Base-by-base conservation (phyloP, 2,329 filamentous ascomycete genomes). In the Curvularia verruculosa region DNA sequence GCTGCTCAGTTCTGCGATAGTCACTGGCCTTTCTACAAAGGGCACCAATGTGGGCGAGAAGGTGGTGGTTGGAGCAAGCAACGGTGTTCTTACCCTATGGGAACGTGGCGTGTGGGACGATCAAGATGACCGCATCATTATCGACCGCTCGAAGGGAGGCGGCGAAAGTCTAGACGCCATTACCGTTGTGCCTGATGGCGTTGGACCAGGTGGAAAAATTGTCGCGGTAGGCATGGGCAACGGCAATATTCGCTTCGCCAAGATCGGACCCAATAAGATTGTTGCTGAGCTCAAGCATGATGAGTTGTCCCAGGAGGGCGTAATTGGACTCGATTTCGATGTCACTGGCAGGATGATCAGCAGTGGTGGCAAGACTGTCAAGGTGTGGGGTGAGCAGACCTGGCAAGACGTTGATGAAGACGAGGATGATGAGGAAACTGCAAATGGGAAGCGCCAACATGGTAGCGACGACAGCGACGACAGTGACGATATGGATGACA, bases 81-180 rank as follows among this genome's bases (percentile, higher is more conserved):
- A 86, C 40, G 95, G 95, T 3, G 87, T 97, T 1, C 75, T 98
- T 61, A 97, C 93, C 4, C 80, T 98, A 6, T 99, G 95, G 93
- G 94, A 99, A 76, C 89, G 89, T 65, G 94, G 94, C 1, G 87
- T 90, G 0, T 98, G 95, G 94, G 93, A 96, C 70, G 94, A 98
- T 74, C 92, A 96, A 74, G 91, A 96, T 66, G 92, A 96, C 78
- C 85, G 92, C 50, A 90, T 97, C 68, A 86, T 90, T 47, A 86
- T 97, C 8, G 88, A 92, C 64, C 76, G 79, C 26, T 80, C 78
- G 21, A 78, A 81, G 9, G 84, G 82, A 19, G 89, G 86, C 8
- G 91, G 86, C 43, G 92, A 96, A 75, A 91, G 90, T 58, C 79
- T 97, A 40, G 94, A 98, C 70, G 84, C 87, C n/a, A 80, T 97